Percentiles rank a stretch among this genome's conserved stretches.
Conservation (phyloP, 495 filamentous ascomycete genomes). For the Cudoniella acicularis region DNA sequence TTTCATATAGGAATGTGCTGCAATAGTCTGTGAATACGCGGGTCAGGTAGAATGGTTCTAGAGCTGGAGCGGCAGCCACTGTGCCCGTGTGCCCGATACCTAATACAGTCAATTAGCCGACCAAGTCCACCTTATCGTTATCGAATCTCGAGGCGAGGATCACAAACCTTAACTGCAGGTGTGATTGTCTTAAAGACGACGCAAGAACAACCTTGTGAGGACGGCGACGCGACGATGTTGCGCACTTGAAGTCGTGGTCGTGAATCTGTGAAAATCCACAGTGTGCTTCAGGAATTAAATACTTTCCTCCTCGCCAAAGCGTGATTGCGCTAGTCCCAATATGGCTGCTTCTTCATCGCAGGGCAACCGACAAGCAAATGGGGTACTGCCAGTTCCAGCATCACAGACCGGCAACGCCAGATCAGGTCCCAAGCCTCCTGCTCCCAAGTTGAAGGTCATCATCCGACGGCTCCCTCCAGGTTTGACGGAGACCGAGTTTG, state of each 20-base stretch:
- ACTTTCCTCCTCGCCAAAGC: not conserved
- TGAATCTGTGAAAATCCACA: not conserved
- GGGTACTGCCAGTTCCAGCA: slow-evolving; percentile 58
- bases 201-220: too few relatives aligned
- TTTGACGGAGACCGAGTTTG: slow-evolving; percentile 77
- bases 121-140: not conserved
- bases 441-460: slow-evolving; percentile 76
- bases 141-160: not conserved
- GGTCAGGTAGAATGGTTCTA: too few relatives aligned
- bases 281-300: not conserved
- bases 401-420: slow-evolving; percentile 52
- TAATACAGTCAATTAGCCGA: not conserved
- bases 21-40: too few relatives aligned
- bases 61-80: too few relatives aligned
- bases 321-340: slow-evolving; percentile 17
- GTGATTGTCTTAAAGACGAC: not conserved
- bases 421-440: slow-evolving; percentile 49
- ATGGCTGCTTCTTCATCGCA: slow-evolving; percentile 30
- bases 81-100: too few relatives aligned
- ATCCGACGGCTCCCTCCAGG: slow-evolving; percentile 82
- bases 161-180: not conserved
- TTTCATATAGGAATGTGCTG: too few relatives aligned
- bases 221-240: too few relatives aligned
- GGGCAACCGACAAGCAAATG: slow-evolving; percentile 41
- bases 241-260: too few relatives aligned